These are phyloP conservation scores for Fraxinus americana DNA, from an alignment of 257 asterid genomes.

Conservation along the genomic window DNA sequence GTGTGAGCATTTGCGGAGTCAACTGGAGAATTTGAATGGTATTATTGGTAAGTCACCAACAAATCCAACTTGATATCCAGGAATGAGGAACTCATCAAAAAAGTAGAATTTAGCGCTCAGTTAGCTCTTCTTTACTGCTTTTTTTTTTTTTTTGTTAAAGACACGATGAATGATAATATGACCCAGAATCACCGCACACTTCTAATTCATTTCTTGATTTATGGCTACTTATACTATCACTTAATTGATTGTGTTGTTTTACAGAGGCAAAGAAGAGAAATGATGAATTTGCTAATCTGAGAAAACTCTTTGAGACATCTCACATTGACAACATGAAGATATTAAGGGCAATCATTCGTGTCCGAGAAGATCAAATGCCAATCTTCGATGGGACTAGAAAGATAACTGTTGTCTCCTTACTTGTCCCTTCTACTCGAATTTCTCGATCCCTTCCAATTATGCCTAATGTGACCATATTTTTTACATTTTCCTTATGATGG, in stretches of 20 bases:
- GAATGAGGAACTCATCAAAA: too few relatives aligned
- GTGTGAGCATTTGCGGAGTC: too few relatives aligned
- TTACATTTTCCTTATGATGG: conserved; percentile 37
- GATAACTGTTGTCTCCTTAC: conserved; percentile 30
- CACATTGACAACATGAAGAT: conserved; percentile 61
- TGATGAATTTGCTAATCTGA: conserved; percentile 41
- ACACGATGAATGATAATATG: neutral
- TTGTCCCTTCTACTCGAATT: neutral
- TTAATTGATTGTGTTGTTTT: conserved; percentile 3
- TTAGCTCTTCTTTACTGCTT: too few relatives aligned
- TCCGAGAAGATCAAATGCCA: conserved; percentile 46
- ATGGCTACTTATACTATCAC: neutral
- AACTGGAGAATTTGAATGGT: too few relatives aligned
- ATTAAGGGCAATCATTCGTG: conserved; percentile 41
- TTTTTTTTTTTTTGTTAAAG: too few relatives aligned
- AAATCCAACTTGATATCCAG: too few relatives aligned
- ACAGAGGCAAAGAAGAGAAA: conserved; percentile 39
- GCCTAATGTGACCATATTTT: neutral
- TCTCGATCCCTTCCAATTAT: neutral
- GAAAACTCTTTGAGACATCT: conserved; percentile 48
- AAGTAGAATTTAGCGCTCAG: too few relatives aligned
- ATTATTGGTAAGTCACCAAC: too few relatives aligned
- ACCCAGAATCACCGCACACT: neutral
- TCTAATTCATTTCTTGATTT: neutral
- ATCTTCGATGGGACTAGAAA: conserved; percentile 43